Evolutionary conservation across 257 asterid genomes (phyloP), one percentile per base, ranked within the genome.

Genomic region (Perilla frutescens): DNA sequence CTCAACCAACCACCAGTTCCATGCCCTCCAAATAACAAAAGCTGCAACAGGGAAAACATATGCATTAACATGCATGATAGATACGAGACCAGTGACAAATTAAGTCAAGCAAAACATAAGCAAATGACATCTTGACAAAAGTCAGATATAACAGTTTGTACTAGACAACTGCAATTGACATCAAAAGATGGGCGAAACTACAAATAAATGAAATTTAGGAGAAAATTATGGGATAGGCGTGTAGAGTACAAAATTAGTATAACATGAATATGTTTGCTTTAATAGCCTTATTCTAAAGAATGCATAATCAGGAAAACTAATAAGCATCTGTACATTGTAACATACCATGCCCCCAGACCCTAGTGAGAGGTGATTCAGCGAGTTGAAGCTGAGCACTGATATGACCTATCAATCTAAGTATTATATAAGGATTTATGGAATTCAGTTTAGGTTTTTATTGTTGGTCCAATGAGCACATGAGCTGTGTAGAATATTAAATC

Each of bases 1-100:
- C 98, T 95, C 88, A 95, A 79, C 98, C 99, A 95, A 80, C 98
- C 99, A 73, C 99, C 99, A 70, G 98, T 92, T 77, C 92, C 97
- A 80, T 95, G 99, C 80, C 99, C 99, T 78, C 99, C 98, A 85
- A 95, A 95, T 84, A 95, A 80, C 84, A 95, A 60, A 76, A 92
- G 96, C 99, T 95, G 96, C 81, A 85, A 73, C 58, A 77, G 44
- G 57, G 58, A 61, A 70, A 37, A 61, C 34, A 41, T 57, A 8
- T 32, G 11, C n/a, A 74, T 68, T 64, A 69, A 57, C 43, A 39
- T 34, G 70, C 63, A 72, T 20, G 68, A 60, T 12, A 68, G 31
- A 64, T 32, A 60, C 41, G 50, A 78, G 74, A 31, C 44, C 47
- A 47, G 58, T 11, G 55, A 65, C 15, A 72, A 43, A 62, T 26